A percentile compares a stretch with the other conserved stretches of the same genome.
Evolutionary conservation across 2,329 filamentous ascomycete species (phyloP).

Genomic region (Colletotrichum euphorbiae): DNA sequence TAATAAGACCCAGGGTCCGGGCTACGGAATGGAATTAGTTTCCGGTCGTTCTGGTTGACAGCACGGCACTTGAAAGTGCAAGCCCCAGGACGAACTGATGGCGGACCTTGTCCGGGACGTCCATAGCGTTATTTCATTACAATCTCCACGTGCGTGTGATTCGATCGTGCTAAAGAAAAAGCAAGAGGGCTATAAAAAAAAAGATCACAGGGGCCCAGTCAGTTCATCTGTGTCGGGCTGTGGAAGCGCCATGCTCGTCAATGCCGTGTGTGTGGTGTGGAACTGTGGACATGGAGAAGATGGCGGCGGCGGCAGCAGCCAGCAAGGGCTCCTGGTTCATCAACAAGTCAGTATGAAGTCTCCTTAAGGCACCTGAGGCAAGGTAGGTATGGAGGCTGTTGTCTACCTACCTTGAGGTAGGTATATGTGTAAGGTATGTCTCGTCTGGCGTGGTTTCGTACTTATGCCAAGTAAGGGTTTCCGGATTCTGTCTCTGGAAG

Average conservation of each 20-base stretch:
- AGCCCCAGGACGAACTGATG: slow-evolving; percentile 10
- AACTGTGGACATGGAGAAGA: slow-evolving; percentile 3
- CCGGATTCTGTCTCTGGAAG: too few relatives aligned
- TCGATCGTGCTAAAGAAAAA: slow-evolving; percentile 23
- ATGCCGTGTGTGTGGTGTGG: slow-evolving; percentile 10
- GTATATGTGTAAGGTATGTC: too few relatives aligned
- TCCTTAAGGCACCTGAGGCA: too few relatives aligned
- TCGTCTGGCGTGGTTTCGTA: too few relatives aligned
- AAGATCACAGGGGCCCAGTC: slow-evolving; percentile 2
- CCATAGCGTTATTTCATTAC: slow-evolving; percentile 20
- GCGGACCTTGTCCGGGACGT: slow-evolving; percentile 28
- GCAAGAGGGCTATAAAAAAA: background rate
- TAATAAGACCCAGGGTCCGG: slow-evolving; percentile 18
- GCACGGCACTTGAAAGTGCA: slow-evolving; percentile 30
- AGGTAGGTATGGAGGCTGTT: too few relatives aligned
- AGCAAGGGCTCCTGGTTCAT: background rate
- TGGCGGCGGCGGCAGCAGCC: too few relatives aligned
- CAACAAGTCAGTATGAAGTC: too few relatives aligned
- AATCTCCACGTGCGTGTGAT: slow-evolving; percentile 22
- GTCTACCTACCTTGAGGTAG: too few relatives aligned
- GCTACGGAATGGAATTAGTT: slow-evolving; percentile 21
- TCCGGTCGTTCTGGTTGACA: slow-evolving; percentile 20
- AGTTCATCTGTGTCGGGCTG: slow-evolving; percentile 35
- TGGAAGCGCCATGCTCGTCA: slow-evolving; percentile 31
- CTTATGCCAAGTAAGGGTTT: too few relatives aligned